Base-by-base conservation (phyloP, 2,329 filamentous ascomycete species). In the Teratosphaeria viscida region DNA sequence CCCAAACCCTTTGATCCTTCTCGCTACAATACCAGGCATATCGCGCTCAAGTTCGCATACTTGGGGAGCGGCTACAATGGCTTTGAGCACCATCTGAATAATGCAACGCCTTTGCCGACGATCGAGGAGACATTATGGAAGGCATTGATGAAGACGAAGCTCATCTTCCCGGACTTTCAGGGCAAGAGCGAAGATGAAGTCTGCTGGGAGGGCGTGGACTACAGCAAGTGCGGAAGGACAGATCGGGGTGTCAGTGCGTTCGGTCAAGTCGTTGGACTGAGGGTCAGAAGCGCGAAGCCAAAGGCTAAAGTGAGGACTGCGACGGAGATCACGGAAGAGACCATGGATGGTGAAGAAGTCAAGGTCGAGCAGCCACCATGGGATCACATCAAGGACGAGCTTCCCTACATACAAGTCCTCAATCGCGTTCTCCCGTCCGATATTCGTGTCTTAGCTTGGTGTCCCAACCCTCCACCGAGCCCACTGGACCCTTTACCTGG, bases 51-150 rank as follows among this genome's bases (percentile, higher is more conserved):
- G 74, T 85, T 99, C 63, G 92, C 94, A 47, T 99, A 99, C 72
- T 77, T 97, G 39, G 94, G 94, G 54, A 89, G 90, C 72, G 83
- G 84, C 59, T 99, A 97, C 74, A 92, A 94, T 74, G 94, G 94
- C 1, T 95, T 91, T 72, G 94, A 99, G 77, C 89, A 92, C 74
- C 87, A 92, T 70, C 81, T 82, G 61, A 85, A 85, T 65, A 87
- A 88, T 61, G 76, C 73, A 1, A 87, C 85, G 5, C 83, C 84
- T 3, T 73, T 89, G 63, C 86, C 92, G 5, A 92, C 91, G 0
- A 88, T 99, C 63, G 94, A 99, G 74, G 91, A 96, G 75, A 89
- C 92, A 74, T 72, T 99, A 55, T 99, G 91, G 89, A 92, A 92
- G 75, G 94, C 92, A 0, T 77, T 99, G 65, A 85, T 86, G 59